A percentile compares a stretch with the other conserved stretches of the same genome.
These are phyloP conservation scores for Apiotrichum gracile DNA, from an alignment of 1,284 basidiomycete species.

Conservation along the genomic window DNA sequence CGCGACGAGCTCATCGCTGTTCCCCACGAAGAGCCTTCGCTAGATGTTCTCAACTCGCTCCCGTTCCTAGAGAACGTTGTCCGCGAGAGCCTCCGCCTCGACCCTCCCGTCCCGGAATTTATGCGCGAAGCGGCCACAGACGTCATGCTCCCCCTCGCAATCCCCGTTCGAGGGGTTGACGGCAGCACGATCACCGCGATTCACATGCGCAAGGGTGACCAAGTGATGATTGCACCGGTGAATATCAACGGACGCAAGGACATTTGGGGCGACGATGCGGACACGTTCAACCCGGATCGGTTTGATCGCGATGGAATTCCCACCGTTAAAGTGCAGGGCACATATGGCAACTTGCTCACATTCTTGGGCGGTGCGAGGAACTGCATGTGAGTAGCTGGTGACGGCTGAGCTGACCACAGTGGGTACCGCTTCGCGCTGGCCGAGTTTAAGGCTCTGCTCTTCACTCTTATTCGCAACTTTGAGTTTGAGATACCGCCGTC, in stretches of 20 bases:
- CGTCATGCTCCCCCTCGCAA: slow-evolving; percentile 57
- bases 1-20: slow-evolving; percentile 52
- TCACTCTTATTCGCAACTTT: slow-evolving; percentile 55
- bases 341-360: slow-evolving; percentile 60
- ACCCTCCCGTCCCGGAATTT: slow-evolving; percentile 55
- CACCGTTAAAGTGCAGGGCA: slow-evolving; percentile 51
- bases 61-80: slow-evolving; percentile 60
- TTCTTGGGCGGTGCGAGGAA: slow-evolving; percentile 62
- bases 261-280: slow-evolving; percentile 66
- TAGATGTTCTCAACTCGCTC: slow-evolving; percentile 47
- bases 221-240: slow-evolving; percentile 50
- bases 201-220: slow-evolving; percentile 30
- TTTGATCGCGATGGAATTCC: slow-evolving; percentile 14
- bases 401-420: neutral
- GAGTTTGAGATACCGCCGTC: slow-evolving; percentile 53
- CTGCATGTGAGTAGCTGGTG: slow-evolving; percentile 50
- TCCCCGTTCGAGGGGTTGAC: slow-evolving; percentile 42
- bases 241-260: slow-evolving; percentile 59
- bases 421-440: slow-evolving; percentile 64
- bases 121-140: slow-evolving; percentile 50
- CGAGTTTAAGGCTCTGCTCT: slow-evolving; percentile 60
- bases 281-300: slow-evolving; percentile 53
- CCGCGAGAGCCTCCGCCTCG: slow-evolving; percentile 61
- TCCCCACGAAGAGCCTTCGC: slow-evolving; percentile 32
- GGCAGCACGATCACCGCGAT: slow-evolving; percentile 45